phyloP scores from a whole-genome alignment of 148 eudicot species.

The Pouteria glomerata region DNA sequence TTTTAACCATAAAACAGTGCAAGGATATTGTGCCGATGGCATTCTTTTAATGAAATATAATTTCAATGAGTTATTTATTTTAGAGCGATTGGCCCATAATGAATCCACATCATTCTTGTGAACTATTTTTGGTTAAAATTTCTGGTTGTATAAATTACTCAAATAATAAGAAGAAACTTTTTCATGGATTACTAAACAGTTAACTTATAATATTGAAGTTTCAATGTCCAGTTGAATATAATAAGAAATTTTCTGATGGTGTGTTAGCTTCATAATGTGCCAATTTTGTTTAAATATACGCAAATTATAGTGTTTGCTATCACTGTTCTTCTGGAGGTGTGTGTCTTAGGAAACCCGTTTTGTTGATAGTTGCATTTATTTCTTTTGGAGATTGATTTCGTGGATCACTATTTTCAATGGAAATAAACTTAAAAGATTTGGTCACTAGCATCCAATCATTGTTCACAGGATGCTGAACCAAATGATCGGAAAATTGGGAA shows the following conservation, averaged over 20 bases:
- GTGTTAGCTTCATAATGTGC: background rate
- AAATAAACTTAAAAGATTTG: background rate
- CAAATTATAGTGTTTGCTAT: background rate
- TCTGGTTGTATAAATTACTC: too few relatives aligned
- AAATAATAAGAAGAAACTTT: background rate
- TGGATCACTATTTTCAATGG: background rate
- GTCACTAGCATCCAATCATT: background rate
- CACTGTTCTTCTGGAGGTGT: background rate
- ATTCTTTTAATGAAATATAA: too few relatives aligned
- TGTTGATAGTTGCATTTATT: background rate
- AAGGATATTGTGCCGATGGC: too few relatives aligned
- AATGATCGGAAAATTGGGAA: slow-evolving; percentile 85
- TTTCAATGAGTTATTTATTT: too few relatives aligned
- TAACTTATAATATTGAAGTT: background rate
- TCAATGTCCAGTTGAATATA: background rate
- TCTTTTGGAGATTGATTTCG: background rate
- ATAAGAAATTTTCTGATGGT: background rate
- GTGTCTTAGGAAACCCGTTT: background rate
- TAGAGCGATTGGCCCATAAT: too few relatives aligned
- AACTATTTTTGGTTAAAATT: too few relatives aligned
- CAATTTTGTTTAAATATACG: background rate
- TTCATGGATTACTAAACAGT: background rate
- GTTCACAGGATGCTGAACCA: slow-evolving; percentile 68
- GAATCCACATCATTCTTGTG: too few relatives aligned
- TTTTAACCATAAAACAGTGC: too few relatives aligned